phyloP scores from a whole-genome alignment of 202 grass and related monocot genomes.

The Cymbopogon flexuosus region DNA sequence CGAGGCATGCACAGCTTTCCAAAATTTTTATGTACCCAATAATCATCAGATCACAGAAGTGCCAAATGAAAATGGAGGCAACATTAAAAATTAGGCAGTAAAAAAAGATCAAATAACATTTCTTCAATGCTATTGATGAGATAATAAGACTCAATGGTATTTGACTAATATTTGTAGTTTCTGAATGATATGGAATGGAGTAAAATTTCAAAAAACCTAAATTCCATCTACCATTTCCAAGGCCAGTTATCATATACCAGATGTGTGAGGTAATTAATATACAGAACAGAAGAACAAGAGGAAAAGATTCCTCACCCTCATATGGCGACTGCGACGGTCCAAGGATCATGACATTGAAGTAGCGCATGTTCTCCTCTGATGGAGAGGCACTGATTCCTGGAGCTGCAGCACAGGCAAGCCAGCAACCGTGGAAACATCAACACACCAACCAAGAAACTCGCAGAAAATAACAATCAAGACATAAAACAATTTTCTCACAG shows the following conservation, averaged over 20 bases:
- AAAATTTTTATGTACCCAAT: not conserved
- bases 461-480: not conserved
- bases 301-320: slow-evolving; percentile 49
- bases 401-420: slow-evolving; percentile 44
- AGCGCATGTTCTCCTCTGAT: slow-evolving; percentile 98
- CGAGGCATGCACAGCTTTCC: not conserved
- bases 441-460: not conserved
- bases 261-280: not conserved
- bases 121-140: not conserved
- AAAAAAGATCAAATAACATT: not conserved
- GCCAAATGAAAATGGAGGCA: not conserved
- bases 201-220: not conserved
- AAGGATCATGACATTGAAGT: slow-evolving; percentile 98
- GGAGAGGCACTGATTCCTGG: slow-evolving; percentile 82
- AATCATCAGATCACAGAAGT: not conserved
- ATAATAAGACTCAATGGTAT: not conserved
- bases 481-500: not conserved
- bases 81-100: not conserved
- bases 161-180: not conserved
- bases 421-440: slow-evolving; percentile 8
- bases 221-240: not conserved
- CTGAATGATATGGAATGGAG: not conserved
- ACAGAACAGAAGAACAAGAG: slow-evolving; percentile 11
- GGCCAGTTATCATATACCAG: not conserved
- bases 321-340: slow-evolving; percentile 74